Evolutionary conservation across 805 yeast species (phyloP).

Genomic region (Metschnikowia picachoensis): DNA sequence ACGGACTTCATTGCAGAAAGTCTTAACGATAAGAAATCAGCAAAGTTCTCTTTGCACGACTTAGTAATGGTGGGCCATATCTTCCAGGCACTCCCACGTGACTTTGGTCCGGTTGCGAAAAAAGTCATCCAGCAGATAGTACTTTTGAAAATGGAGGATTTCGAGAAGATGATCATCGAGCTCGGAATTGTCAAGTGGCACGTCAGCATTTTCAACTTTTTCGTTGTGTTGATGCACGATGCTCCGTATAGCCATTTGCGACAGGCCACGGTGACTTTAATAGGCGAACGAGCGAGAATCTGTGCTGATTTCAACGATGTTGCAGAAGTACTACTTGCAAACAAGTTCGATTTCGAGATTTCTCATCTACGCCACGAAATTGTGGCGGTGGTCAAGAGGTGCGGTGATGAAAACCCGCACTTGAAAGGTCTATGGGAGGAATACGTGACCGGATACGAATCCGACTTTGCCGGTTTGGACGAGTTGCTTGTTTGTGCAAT

Average conservation of each 20-base stretch:
- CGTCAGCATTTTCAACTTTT: conserved; percentile 28
- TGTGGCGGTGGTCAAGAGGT: conserved; percentile 9
- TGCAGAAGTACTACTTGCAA: conserved; percentile 23
- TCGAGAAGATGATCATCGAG: conserved; percentile 18
- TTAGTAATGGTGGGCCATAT: conserved; percentile 20
- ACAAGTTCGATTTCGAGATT: conserved; percentile 26
- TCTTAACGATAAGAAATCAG: conserved; percentile 20
- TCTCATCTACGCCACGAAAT: conserved; percentile 18
- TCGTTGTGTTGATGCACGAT: conserved; percentile 29
- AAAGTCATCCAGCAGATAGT: conserved; percentile 33
- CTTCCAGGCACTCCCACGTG: conserved; percentile 17
- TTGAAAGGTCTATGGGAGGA: conserved; percentile 20
- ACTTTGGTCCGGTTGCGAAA: conserved; percentile 29
- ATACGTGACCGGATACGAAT: conserved; percentile 15
- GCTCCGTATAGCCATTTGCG: conserved; percentile 32
- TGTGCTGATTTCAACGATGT: conserved; percentile 18
- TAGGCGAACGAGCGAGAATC: conserved; percentile 18
- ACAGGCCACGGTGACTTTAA: conserved; percentile 21
- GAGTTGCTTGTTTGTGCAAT: conserved; percentile 15
- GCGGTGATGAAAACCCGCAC: conserved; percentile 12
- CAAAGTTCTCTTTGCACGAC: conserved; percentile 17
- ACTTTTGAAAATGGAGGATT: conserved; percentile 25
- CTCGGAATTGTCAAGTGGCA: conserved; percentile 30
- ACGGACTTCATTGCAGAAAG: conserved; percentile 15
- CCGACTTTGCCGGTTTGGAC: conserved; percentile 20